Percentiles rank a stretch among this genome's conserved stretches.
phyloP scores from a whole-genome alignment of 768 basidiomycete species.

The Mycena polygramma region DNA sequence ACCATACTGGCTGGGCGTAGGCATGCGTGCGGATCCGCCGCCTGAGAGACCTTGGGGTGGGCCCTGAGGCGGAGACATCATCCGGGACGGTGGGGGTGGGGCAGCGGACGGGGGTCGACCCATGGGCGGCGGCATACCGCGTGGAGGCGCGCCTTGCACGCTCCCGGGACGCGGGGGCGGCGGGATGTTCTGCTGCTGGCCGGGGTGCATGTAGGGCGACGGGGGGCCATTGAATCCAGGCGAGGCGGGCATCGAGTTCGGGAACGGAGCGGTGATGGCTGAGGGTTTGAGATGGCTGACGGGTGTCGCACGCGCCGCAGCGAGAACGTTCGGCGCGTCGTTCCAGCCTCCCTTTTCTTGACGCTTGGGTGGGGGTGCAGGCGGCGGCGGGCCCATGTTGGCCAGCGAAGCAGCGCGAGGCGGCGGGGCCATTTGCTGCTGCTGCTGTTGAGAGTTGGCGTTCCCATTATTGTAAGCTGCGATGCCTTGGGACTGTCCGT shows the following conservation, averaged over 20 bases:
- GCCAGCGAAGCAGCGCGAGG: constrained; percentile 48
- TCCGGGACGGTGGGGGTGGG: constrained; percentile 55
- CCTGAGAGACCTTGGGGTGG: constrained; percentile 41
- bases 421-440: constrained; percentile 51
- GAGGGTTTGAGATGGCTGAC: constrained; percentile 66
- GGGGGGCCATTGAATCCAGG: constrained; percentile 62
- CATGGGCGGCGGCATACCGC: constrained; percentile 43
- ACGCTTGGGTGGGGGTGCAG: constrained; percentile 69
- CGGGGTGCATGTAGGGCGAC: constrained; percentile 60
- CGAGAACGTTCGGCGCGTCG: constrained; percentile 73
- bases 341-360: constrained; percentile 88
- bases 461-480: constrained; percentile 30
- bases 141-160: constrained; percentile 62
- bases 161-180: constrained; percentile 78
- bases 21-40: constrained; percentile 46
- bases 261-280: constrained; percentile 92
- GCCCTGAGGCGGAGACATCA: constrained; percentile 63
- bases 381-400: constrained; percentile 42
- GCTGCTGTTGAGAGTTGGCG: constrained; percentile 32
- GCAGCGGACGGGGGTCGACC: constrained; percentile 37
- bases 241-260: constrained; percentile 65
- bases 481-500: constrained; percentile 26
- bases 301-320: constrained; percentile 62
- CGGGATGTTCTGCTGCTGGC: constrained; percentile 62
- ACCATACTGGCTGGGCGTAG: constrained; percentile 65